Conservation (phyloP, 257 asterid genomes). For the Mitragyna speciosa region DNA sequence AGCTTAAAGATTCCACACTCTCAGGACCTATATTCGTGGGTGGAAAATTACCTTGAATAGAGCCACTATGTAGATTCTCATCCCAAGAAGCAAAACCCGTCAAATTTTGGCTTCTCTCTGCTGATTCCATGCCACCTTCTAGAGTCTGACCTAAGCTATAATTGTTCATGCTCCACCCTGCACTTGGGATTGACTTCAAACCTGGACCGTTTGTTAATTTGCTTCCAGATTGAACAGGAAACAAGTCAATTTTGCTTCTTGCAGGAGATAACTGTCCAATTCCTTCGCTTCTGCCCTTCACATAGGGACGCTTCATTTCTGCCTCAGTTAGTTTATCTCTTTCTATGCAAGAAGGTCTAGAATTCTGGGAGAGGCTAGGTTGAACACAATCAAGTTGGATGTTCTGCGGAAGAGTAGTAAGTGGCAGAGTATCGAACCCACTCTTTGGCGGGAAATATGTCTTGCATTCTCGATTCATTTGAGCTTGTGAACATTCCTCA, state of each 20-base stretch:
- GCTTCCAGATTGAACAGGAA: constrained; percentile 38
- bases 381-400: constrained; percentile 24
- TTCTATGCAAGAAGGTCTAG: constrained; percentile 19
- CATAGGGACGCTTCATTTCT: constrained; percentile 24
- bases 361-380: constrained; percentile 18
- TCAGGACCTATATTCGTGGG: constrained; percentile 30
- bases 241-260: constrained; percentile 34
- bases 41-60: constrained; percentile 40
- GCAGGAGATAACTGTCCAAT: constrained; percentile 30
- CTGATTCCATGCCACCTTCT: constrained; percentile 34
- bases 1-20: constrained; percentile 34
- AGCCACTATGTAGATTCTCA: constrained; percentile 34
- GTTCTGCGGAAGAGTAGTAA: constrained; percentile 21
- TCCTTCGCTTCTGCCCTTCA: constrained; percentile 25
- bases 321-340: constrained; percentile 20
- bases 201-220: constrained; percentile 24
- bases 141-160: constrained; percentile 35
- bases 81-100: constrained; percentile 42
- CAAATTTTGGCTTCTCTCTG: constrained; percentile 30
- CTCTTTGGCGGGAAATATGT: constrained; percentile 29
- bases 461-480: constrained; percentile 37
- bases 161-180: constrained; percentile 41
- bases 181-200: constrained; percentile 32
- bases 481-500: constrained; percentile 33
- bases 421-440: constrained; percentile 29